Evolutionary conservation across 2,329 filamentous ascomycete genomes (phyloP).

Genomic region (Alternaria sp.): DNA sequence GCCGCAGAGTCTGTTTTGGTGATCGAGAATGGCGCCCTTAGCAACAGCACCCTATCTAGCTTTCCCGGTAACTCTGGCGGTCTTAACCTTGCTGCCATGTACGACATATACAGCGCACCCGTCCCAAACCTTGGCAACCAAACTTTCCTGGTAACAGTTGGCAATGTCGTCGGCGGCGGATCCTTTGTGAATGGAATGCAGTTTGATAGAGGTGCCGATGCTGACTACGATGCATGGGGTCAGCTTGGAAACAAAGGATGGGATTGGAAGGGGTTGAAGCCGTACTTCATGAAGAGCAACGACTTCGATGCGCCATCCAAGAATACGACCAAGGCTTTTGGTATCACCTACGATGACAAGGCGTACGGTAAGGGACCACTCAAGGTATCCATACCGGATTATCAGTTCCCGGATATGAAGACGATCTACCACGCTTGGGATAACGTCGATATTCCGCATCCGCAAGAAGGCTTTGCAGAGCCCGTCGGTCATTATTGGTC

Average conservation of each 20-base stretch:
- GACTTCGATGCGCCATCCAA: constrained; percentile 26
- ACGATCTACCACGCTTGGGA: constrained; percentile 14
- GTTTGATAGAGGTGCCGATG: constrained; percentile 41
- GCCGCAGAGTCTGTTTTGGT: constrained; percentile 27
- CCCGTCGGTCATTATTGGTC: constrained; percentile 40
- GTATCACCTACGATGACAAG: constrained; percentile 24
- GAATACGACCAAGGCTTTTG: constrained; percentile 16
- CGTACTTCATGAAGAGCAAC: constrained; percentile 20
- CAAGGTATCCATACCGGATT: constrained; percentile 19
- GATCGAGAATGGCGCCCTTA: constrained; percentile 26
- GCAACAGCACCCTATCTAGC: constrained; percentile 19
- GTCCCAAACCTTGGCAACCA: constrained; percentile 30
- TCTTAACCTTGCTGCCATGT: constrained; percentile 22
- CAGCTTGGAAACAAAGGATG: constrained; percentile 8
- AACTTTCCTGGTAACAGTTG: constrained; percentile 22
- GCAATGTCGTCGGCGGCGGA: constrained; percentile 45
- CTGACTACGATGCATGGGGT: constrained; percentile 12
- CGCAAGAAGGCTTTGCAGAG: constrained; percentile 20
- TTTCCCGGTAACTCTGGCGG: constrained; percentile 21
- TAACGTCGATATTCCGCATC: constrained; percentile 10
- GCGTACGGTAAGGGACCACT: constrained; percentile 17
- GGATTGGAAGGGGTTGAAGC: constrained; percentile 10
- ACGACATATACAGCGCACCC: constrained; percentile 25
- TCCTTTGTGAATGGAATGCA: constrained; percentile 47
- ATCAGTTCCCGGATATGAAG: constrained; percentile 23